Evolutionary conservation across 805 yeast species (phyloP).

Genomic region (Suhomyces prunicola): DNA sequence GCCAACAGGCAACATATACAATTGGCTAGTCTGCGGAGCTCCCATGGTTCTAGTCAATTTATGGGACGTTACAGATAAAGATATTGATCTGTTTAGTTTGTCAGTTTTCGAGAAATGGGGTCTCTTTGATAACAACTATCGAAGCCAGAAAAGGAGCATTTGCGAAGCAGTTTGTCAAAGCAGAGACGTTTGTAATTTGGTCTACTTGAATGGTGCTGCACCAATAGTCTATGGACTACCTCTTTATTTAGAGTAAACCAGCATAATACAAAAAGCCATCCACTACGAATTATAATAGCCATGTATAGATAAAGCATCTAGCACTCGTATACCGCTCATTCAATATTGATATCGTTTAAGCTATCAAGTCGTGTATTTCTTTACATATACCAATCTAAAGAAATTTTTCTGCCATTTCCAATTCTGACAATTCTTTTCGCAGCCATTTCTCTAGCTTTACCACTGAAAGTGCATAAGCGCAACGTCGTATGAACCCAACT

Average conservation of each 20-base stretch:
- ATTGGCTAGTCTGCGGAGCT: slow-evolving; percentile 76
- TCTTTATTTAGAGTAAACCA: slow-evolving; percentile 17
- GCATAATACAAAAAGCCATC: neutral
- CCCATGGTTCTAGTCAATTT: slow-evolving; percentile 81
- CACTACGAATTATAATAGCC: neutral
- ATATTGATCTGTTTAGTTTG: slow-evolving; percentile 75
- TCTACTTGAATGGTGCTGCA: slow-evolving; percentile 85
- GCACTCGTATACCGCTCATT: neutral
- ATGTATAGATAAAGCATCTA: too few relatives aligned
- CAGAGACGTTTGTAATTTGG: slow-evolving; percentile 65
- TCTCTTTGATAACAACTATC: slow-evolving; percentile 24
- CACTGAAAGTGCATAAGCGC: too few relatives aligned
- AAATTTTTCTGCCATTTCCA: too few relatives aligned
- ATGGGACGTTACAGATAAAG: slow-evolving; percentile 98
- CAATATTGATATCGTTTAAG: neutral
- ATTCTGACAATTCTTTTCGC: neutral
- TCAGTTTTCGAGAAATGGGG: slow-evolving; percentile 68
- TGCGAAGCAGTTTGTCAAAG: slow-evolving; percentile 59
- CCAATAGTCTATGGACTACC: slow-evolving; percentile 92
- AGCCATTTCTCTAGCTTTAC: neutral
- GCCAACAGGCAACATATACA: slow-evolving; percentile 72
- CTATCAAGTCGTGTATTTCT: too few relatives aligned
- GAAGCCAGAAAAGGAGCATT: slow-evolving; percentile 26
- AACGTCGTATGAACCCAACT: too few relatives aligned
- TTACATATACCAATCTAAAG: too few relatives aligned